Percentiles rank a stretch among this genome's conserved stretches.
Conservation (phyloP, 140 eudicot genomes). For the Flaveria floridana region DNA sequence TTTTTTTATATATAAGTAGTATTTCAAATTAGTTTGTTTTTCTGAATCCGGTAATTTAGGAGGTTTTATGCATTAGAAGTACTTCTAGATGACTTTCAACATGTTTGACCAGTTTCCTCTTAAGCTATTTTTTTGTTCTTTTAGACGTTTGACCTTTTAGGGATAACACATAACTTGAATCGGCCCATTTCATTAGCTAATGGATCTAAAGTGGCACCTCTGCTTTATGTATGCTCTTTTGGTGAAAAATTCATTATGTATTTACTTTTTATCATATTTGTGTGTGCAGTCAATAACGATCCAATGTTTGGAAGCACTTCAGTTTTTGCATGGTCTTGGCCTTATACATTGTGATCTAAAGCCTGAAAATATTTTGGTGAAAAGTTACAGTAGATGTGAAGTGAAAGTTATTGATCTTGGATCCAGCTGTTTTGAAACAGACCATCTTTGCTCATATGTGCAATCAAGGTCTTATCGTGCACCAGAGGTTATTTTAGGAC, state of each 20-base stretch:
- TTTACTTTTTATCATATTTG: slow-evolving; percentile 14
- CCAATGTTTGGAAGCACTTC: slow-evolving; percentile 88
- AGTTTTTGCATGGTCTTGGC: slow-evolving; percentile 77
- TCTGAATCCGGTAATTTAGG: background rate
- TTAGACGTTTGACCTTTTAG: background rate
- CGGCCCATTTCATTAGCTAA: background rate
- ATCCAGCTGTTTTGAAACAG: slow-evolving; percentile 88
- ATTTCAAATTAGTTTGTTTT: background rate
- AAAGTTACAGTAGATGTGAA: slow-evolving; percentile 94
- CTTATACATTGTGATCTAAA: slow-evolving; percentile 90
- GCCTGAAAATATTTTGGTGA: slow-evolving; percentile 90
- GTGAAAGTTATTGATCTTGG: slow-evolving; percentile 90
- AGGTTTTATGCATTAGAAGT: slow-evolving; percentile 7
- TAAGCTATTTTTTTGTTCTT: background rate
- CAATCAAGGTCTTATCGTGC: slow-evolving; percentile 96
- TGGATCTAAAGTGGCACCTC: background rate
- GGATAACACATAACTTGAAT: background rate
- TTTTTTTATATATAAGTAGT: background rate
- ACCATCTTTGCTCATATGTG: slow-evolving; percentile 91
- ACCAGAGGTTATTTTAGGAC: slow-evolving; percentile 86
- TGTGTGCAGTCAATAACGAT: slow-evolving; percentile 78
- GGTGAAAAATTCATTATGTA: background rate
- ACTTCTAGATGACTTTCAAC: background rate
- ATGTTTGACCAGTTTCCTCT: background rate
- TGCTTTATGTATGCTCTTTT: background rate